These are phyloP conservation scores for Xylariaceae sp. DNA, from an alignment of 2,329 filamentous ascomycete genomes.

Conservation along the genomic window DNA sequence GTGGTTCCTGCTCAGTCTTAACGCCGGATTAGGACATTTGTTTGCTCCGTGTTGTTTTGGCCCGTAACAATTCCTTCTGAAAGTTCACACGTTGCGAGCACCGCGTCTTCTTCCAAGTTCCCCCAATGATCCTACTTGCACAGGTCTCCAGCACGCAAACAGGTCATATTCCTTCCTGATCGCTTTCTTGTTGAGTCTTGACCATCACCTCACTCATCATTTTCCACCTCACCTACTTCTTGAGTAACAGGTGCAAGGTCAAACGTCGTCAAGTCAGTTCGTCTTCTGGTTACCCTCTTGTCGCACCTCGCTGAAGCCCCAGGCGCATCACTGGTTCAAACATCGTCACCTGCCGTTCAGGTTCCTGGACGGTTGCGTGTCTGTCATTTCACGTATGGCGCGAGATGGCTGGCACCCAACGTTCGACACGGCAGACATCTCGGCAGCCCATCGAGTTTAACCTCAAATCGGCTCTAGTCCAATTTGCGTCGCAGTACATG, in stretches of 20 bases:
- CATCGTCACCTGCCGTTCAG: neutral
- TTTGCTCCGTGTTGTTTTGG: neutral
- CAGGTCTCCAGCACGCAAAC: too few species aligned
- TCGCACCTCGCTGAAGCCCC: neutral
- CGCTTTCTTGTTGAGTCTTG: too few species aligned
- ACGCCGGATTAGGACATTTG: neutral
- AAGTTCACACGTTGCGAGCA: too few species aligned
- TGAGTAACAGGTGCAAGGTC: too few species aligned
- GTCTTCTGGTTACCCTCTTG: neutral
- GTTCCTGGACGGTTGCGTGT: neutral
- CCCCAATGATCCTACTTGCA: too few species aligned
- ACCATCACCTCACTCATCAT: too few species aligned
- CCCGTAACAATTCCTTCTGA: neutral
- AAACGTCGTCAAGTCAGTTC: neutral
- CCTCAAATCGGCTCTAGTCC: constrained; percentile 25
- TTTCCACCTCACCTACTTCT: too few species aligned
- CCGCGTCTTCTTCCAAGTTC: too few species aligned
- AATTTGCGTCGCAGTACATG: constrained; percentile 26
- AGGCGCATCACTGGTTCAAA: neutral
- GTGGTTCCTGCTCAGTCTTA: neutral
- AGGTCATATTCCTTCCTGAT: too few species aligned
- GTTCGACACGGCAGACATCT: constrained; percentile 10
- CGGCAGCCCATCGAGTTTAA: constrained; percentile 13
- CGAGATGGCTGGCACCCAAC: constrained; percentile 20
- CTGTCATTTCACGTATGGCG: constrained; percentile 9